Conservation (phyloP, 1,284 basidiomycete genomes). For the Fistulinella cinereoalba region DNA sequence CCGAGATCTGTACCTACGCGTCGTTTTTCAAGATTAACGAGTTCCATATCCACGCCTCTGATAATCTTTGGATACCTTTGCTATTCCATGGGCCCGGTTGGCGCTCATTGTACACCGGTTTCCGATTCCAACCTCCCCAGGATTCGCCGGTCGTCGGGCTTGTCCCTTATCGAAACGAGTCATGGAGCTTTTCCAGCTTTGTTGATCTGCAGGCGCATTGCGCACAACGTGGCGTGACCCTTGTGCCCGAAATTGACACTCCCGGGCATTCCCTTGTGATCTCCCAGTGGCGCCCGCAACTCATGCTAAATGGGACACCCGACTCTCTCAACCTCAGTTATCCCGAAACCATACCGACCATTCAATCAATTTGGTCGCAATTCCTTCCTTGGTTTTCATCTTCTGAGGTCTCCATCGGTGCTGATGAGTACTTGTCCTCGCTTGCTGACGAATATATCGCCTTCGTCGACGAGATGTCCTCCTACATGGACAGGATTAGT, state of each 20-base stretch:
- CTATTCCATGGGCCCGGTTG: slow-evolving; percentile 31
- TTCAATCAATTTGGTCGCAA: slow-evolving; percentile 38
- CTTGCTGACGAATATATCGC: slow-evolving; percentile 37
- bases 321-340: slow-evolving; percentile 36
- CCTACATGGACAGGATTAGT: slow-evolving; percentile 25
- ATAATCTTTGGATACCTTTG: slow-evolving; percentile 36
- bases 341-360: slow-evolving; percentile 36
- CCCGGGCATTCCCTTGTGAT: slow-evolving; percentile 39
- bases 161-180: slow-evolving; percentile 35
- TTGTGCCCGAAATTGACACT: slow-evolving; percentile 39
- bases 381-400: slow-evolving; percentile 40
- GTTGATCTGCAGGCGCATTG: slow-evolving; percentile 33
- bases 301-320: slow-evolving; percentile 30
- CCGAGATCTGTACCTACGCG: slow-evolving; percentile 38
- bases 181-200: slow-evolving; percentile 31
- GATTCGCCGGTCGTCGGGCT: slow-evolving; percentile 29
- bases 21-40: slow-evolving; percentile 40
- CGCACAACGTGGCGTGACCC: slow-evolving; percentile 29
- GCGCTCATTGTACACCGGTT: slow-evolving; percentile 36
- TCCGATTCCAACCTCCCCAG: slow-evolving; percentile 35
- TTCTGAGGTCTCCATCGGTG: slow-evolving; percentile 38
- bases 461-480: slow-evolving; percentile 38
- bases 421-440: slow-evolving; percentile 37
- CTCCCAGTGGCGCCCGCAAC: slow-evolving; percentile 38
- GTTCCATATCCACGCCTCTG: slow-evolving; percentile 38